A percentile compares a stretch with the other conserved stretches of the same genome.
phyloP scores from a whole-genome alignment of 208 protist species.

The Crithidia bombi region DNA sequence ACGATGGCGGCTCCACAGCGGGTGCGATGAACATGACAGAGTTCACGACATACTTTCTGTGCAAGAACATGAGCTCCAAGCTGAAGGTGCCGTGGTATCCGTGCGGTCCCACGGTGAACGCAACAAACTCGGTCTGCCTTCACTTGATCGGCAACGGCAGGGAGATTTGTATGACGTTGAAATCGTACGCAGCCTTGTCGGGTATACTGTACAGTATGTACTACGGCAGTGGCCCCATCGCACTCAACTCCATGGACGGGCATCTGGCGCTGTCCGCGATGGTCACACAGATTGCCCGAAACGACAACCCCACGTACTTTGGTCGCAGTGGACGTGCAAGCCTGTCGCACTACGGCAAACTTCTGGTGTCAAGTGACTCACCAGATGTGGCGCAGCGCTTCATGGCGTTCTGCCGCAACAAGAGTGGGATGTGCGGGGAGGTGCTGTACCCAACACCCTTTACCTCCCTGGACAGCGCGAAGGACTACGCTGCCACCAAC shows the following conservation, averaged over 20 bases:
- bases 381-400: slow-evolving; percentile 41
- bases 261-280: slow-evolving; percentile 63
- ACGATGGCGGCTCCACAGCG: slow-evolving; percentile 22
- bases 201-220: slow-evolving; percentile 44
- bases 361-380: slow-evolving; percentile 63
- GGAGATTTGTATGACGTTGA: slow-evolving; percentile 32
- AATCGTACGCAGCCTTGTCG: slow-evolving; percentile 14
- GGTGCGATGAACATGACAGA: slow-evolving; percentile 28
- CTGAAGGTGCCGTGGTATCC: slow-evolving; percentile 26
- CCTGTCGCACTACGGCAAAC: slow-evolving; percentile 70
- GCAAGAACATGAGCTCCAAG: slow-evolving; percentile 18
- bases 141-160: slow-evolving; percentile 38
- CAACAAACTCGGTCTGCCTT: slow-evolving; percentile 26
- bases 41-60: slow-evolving; percentile 31
- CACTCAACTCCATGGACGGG: slow-evolving; percentile 52
- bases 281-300: slow-evolving; percentile 38
- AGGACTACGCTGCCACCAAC: slow-evolving; percentile 55
- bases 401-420: slow-evolving; percentile 46
- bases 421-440: slow-evolving; percentile 54
- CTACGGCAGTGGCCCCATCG: slow-evolving; percentile 41
- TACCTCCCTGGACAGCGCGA: slow-evolving; percentile 45
- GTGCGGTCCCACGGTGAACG: slow-evolving; percentile 18
- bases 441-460: slow-evolving; percentile 54
- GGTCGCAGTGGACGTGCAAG: slow-evolving; percentile 44
- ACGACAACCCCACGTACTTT: slow-evolving; percentile 54